phyloP scores from a whole-genome alignment of 2,329 filamentous ascomycete species.

The Sclerotinia nivalis region DNA sequence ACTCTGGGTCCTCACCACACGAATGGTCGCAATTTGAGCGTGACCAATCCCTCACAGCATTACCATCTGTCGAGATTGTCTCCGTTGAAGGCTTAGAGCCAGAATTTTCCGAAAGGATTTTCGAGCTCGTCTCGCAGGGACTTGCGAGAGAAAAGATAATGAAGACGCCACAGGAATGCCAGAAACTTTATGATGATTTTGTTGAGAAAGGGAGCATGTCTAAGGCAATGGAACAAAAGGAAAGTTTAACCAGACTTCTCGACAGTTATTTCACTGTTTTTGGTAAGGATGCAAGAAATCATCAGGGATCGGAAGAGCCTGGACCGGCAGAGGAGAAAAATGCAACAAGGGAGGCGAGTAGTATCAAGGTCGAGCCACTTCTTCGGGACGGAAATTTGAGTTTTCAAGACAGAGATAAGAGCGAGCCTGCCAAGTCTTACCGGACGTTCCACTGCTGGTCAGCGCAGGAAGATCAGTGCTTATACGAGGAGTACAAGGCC shows the following conservation, averaged over 20 bases:
- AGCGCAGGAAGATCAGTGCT: not conserved
- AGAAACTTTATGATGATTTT: not conserved
- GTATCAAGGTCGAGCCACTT: not conserved
- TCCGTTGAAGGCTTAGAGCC: not conserved
- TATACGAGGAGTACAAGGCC: not conserved
- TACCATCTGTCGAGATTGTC: not conserved
- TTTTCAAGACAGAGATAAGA: not conserved
- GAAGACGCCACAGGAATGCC: not conserved
- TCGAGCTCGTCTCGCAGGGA: not conserved
- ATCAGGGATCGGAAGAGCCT: not conserved
- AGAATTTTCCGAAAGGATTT: not conserved
- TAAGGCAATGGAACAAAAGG: not conserved
- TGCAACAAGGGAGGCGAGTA: not conserved
- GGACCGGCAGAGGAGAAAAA: not conserved
- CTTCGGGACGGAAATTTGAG: not conserved
- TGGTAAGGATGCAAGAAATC: not conserved
- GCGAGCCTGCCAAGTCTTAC: not conserved
- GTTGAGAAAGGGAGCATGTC: not conserved
- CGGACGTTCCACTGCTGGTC: not conserved
- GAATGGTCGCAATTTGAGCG: not conserved
- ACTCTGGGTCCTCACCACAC: not conserved
- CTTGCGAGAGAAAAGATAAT: not conserved
- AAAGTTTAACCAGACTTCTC: not conserved
- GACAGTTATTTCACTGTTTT: not conserved
- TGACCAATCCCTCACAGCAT: not conserved